phyloP scores from a whole-genome alignment of 2,329 filamentous ascomycete species.

The Penicillium janthinellum region DNA sequence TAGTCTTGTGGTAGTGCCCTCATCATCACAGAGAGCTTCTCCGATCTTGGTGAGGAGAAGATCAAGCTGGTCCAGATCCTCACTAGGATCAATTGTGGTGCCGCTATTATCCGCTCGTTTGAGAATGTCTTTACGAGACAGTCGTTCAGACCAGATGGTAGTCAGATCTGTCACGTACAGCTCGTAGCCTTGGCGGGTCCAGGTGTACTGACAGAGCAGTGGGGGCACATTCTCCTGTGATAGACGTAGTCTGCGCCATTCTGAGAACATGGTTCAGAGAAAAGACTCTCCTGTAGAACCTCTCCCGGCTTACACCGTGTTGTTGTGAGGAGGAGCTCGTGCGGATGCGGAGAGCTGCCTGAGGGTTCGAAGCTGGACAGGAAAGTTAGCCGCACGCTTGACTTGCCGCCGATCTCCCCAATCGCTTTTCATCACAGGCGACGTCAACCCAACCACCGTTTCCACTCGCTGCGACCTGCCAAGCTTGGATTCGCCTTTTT shows the following conservation, averaged over 20 bases:
- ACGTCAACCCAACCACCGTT: constrained; percentile 3
- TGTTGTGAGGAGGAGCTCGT: neutral
- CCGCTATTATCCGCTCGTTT: constrained; percentile 50
- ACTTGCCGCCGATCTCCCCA: constrained; percentile 28
- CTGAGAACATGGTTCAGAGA: constrained; percentile 31
- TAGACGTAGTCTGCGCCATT: constrained; percentile 41
- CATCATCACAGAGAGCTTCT: constrained; percentile 47
- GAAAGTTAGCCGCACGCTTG: constrained; percentile 24
- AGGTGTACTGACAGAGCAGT: constrained; percentile 43
- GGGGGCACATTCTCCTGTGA: constrained; percentile 32
- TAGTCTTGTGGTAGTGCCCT: constrained; percentile 37
- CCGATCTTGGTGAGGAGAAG: constrained; percentile 60
- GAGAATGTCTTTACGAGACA: constrained; percentile 51
- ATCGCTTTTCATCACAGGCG: constrained; percentile 20
- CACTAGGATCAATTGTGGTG: constrained; percentile 62
- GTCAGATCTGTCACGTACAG: constrained; percentile 61
- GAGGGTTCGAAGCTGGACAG: neutral
- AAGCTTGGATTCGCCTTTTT: neutral
- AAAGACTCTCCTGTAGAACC: neutral
- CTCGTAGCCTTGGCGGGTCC: constrained; percentile 48
- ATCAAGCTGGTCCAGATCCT: constrained; percentile 57
- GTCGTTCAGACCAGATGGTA: constrained; percentile 58
- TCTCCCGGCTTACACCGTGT: neutral
- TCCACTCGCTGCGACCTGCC: neutral
- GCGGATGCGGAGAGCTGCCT: constrained; percentile 14